These are phyloP conservation scores for Oryza nivara DNA, from an alignment of 176 grass and related monocot genomes.

Conservation along the genomic window DNA sequence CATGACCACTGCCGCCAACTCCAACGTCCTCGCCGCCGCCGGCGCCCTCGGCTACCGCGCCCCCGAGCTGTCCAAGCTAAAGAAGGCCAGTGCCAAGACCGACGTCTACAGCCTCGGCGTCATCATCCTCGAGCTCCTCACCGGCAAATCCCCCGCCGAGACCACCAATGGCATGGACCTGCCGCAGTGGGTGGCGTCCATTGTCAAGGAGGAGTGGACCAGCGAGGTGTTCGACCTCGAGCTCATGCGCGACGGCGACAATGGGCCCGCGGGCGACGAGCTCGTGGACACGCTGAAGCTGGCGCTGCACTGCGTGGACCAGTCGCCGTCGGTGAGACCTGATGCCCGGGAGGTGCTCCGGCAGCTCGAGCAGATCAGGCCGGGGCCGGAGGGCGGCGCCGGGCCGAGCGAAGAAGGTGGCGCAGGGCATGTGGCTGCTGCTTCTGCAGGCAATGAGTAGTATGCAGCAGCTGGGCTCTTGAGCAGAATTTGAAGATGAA, in stretches of 20 bases:
- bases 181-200: constrained; percentile 83
- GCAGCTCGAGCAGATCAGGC: constrained; percentile 81
- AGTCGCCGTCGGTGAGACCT: constrained; percentile 51
- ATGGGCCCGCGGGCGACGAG: constrained; percentile 52
- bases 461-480: not conserved
- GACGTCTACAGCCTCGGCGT: constrained; percentile 95
- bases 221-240: constrained; percentile 93
- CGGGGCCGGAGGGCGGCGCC: constrained; percentile 41
- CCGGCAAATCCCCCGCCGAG: constrained; percentile 75
- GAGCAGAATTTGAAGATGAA: not conserved
- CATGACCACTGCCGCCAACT: constrained; percentile 74
- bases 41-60: constrained; percentile 72
- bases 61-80: constrained; percentile 83
- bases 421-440: constrained; percentile 7
- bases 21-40: constrained; percentile 62
- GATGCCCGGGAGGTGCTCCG: constrained; percentile 66
- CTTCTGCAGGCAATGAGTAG: constrained; percentile 47
- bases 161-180: constrained; percentile 73
- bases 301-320: constrained; percentile 83
- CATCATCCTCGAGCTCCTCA: constrained; percentile 83
- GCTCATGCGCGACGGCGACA: constrained; percentile 66
- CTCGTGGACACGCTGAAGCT: constrained; percentile 84
- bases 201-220: constrained; percentile 92
- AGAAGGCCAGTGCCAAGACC: constrained; percentile 75
- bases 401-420: constrained; percentile 39